phyloP scores from a whole-genome alignment of 2,329 filamentous ascomycete genomes.

The Fusarium sp. region DNA sequence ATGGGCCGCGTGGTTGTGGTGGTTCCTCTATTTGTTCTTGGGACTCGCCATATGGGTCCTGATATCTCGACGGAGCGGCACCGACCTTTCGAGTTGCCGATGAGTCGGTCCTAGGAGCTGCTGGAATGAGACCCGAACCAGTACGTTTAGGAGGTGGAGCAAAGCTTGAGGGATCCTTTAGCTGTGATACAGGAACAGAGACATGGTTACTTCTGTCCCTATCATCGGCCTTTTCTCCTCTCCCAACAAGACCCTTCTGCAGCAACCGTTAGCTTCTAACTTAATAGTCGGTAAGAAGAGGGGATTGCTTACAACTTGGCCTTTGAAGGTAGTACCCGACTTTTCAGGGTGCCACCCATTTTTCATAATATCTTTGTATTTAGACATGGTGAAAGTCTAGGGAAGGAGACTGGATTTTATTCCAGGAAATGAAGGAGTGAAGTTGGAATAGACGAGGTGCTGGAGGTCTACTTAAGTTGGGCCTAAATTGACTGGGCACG shows the following conservation, averaged over 20 bases:
- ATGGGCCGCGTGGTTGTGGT: conserved; percentile 70
- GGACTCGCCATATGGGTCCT: conserved; percentile 44
- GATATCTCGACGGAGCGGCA: conserved; percentile 51
- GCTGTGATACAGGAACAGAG: conserved; percentile 72
- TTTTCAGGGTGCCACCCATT: conserved; percentile 67
- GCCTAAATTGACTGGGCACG: conserved; percentile 19
- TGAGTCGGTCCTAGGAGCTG: conserved; percentile 44
- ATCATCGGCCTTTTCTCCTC: conserved; percentile 53
- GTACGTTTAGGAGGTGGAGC: conserved; percentile 80
- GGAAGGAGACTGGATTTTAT: neutral
- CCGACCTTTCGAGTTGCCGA: conserved; percentile 45
- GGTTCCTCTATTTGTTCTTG: conserved; percentile 47
- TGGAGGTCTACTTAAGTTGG: conserved; percentile 25
- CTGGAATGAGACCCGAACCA: conserved; percentile 51
- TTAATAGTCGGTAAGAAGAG: conserved; percentile 5
- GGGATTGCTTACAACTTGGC: conserved; percentile 56
- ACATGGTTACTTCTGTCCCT: conserved; percentile 51
- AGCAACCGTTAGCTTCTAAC: conserved; percentile 6
- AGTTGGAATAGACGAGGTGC: conserved; percentile 4
- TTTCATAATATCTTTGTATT: conserved; percentile 62
- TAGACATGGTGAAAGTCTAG: conserved; percentile 53
- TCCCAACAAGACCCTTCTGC: conserved; percentile 61
- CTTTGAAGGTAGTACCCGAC: conserved; percentile 52
- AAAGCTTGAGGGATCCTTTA: conserved; percentile 83
- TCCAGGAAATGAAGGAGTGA: conserved; percentile 3